Evolutionary conservation across 352 stramenopile genomes (phyloP).

Genomic region (Phytopythium litorale): DNA sequence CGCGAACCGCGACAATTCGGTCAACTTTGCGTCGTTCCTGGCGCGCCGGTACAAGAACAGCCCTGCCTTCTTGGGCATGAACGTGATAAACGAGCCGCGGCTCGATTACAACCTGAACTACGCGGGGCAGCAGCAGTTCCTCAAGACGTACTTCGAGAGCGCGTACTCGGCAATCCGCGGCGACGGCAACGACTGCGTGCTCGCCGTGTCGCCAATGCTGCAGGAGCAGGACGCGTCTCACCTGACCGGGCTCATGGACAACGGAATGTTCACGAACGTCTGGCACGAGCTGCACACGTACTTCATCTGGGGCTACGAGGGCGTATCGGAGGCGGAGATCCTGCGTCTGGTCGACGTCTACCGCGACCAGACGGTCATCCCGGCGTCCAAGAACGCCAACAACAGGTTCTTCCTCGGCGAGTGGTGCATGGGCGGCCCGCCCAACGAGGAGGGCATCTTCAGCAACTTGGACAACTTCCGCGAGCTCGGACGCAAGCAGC

Average conservation of each 20-base stretch:
- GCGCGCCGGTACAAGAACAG: constrained; percentile 28
- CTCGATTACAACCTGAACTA: not conserved
- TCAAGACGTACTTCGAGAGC: constrained; percentile 26
- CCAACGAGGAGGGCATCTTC: constrained; percentile 10
- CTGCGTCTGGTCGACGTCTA: constrained; percentile 9
- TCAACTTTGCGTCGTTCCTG: constrained; percentile 29
- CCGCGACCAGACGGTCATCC: constrained; percentile 10
- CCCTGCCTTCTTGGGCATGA: constrained; percentile 33
- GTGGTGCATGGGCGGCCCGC: constrained; percentile 23
- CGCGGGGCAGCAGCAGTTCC: not conserved
- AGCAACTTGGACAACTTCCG: constrained; percentile 11
- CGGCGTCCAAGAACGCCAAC: constrained; percentile 1
- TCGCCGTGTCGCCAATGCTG: constrained; percentile 27
- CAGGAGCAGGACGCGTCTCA: constrained; percentile 13
- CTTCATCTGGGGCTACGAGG: constrained; percentile 30
- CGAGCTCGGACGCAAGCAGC: constrained; percentile 15
- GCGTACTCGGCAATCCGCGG: constrained; percentile 27
- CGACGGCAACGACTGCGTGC: constrained; percentile 33
- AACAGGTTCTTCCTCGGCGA: constrained; percentile 39
- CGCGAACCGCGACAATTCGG: constrained; percentile 21
- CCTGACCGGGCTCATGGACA: constrained; percentile 23
- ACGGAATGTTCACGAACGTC: constrained; percentile 29
- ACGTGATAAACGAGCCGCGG: constrained; percentile 42
- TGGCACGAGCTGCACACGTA: constrained; percentile 49
- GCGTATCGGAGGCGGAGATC: constrained; percentile 12